Conservation (phyloP, 805 yeast genomes). For the Metschnikowia lachancei region DNA sequence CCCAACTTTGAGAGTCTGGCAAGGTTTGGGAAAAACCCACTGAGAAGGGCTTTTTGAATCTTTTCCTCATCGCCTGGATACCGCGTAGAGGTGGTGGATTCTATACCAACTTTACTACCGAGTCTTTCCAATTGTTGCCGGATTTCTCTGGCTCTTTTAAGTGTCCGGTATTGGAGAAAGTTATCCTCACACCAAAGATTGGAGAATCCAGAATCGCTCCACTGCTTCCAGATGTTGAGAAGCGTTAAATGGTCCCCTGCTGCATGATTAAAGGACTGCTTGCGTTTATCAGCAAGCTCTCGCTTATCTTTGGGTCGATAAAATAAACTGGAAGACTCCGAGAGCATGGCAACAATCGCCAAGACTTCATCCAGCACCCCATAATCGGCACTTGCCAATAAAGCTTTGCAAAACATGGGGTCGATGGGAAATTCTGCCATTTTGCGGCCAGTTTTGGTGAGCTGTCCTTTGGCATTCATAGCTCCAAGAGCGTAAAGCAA, state of each 20-base stretch:
- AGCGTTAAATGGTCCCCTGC: constrained; percentile 80
- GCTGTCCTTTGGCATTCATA: constrained; percentile 69
- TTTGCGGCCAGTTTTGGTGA: constrained; percentile 73
- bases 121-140: constrained; percentile 64
- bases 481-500: constrained; percentile 87
- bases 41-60: constrained; percentile 54
- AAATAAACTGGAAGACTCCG: constrained; percentile 71
- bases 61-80: constrained; percentile 20
- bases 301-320: constrained; percentile 66
- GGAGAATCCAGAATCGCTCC: constrained; percentile 67
- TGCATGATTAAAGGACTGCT: constrained; percentile 51
- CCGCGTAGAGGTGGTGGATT: constrained; percentile 17
- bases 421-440: constrained; percentile 94
- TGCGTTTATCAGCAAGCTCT: constrained; percentile 62
- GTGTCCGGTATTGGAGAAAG: constrained; percentile 70
- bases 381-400: constrained; percentile 59
- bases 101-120: constrained; percentile 52
- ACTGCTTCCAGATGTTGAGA: constrained; percentile 71
- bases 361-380: constrained; percentile 67
- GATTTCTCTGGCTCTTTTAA: constrained; percentile 66
- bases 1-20: constrained; percentile 61
- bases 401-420: constrained; percentile 79
- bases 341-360: constrained; percentile 78
- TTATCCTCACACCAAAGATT: constrained; percentile 83
- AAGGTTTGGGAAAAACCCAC: constrained; percentile 70